A percentile compares a stretch with the other conserved stretches of the same genome.
Evolutionary conservation across 192 early-diverging fungal species (phyloP).

Genomic region (Linnemannia elongata): DNA sequence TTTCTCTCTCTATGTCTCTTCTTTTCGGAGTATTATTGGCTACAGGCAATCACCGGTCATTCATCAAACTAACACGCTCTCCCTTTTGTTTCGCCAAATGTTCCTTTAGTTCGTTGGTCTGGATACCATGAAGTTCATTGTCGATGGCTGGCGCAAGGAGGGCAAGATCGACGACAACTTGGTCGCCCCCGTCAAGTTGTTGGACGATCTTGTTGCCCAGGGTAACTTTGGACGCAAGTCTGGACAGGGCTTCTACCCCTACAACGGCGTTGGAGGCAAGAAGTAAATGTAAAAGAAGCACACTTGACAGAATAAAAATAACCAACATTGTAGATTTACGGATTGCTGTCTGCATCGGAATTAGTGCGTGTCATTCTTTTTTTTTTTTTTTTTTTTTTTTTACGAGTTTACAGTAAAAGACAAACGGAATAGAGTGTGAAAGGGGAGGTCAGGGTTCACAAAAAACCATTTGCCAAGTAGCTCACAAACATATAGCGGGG

Average conservation of each 20-base stretch:
- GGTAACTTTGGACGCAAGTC: slow-evolving; percentile 89
- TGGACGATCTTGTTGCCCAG: slow-evolving; percentile 80
- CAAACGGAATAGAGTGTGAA: background rate
- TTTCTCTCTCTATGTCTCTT: background rate
- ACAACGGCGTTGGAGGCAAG: slow-evolving; percentile 60
- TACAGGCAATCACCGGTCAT: background rate
- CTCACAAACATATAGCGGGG: background rate
- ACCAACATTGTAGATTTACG: background rate
- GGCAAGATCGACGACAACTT: slow-evolving; percentile 85
- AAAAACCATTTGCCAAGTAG: background rate
- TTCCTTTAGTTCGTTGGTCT: slow-evolving; percentile 86
- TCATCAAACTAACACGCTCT: background rate
- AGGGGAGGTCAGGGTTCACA: background rate
- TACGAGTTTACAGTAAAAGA: background rate
- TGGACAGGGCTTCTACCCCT: slow-evolving; percentile 90
- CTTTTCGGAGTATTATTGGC: background rate
- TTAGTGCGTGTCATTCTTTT: background rate
- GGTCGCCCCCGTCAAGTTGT: slow-evolving; percentile 75
- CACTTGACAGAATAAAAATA: background rate
- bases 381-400: background rate
- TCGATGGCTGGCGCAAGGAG: slow-evolving; percentile 92
- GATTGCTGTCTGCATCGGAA: background rate
- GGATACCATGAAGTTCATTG: slow-evolving; percentile 97
- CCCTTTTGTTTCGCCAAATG: background rate
- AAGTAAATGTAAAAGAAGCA: slow-evolving; percentile 25